Conservation (phyloP, 2,329 filamentous ascomycete genomes). For the Clarireedia monteithiana region DNA sequence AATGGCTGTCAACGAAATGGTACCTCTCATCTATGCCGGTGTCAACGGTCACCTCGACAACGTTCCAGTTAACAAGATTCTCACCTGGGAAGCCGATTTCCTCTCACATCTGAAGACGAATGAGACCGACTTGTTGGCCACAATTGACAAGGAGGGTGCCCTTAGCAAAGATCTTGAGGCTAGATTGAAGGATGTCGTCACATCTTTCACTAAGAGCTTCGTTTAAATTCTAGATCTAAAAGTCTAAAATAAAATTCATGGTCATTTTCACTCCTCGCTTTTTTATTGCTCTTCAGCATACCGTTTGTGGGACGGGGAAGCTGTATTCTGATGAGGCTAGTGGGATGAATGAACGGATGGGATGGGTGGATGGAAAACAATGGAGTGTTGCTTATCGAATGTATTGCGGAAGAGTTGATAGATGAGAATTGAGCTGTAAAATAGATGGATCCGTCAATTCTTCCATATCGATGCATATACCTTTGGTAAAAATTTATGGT, state of each 20-base stretch:
- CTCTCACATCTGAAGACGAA: conserved; percentile 85
- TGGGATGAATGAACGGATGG: conserved; percentile 13
- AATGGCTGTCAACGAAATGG: conserved; percentile 99
- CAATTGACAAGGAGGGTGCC: conserved; percentile 91
- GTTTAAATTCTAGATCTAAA: conserved; percentile 27
- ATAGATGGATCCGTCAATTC: conserved; percentile 27
- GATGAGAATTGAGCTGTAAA: conserved; percentile 28
- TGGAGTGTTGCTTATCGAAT: no score
- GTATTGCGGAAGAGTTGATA: conserved; percentile 20
- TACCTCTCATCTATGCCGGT: conserved; percentile 98
- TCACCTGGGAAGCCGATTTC: conserved; percentile 92
- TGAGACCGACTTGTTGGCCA: conserved; percentile 73
- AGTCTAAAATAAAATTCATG: conserved; percentile 10
- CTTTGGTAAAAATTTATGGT: not conserved
- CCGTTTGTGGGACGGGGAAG: conserved; percentile 12
- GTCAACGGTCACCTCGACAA: conserved; percentile 91
- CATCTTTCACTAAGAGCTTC: conserved; percentile 92
- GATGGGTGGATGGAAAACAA: not conserved
- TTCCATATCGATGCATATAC: conserved; percentile 14
- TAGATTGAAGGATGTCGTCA: conserved; percentile 70
- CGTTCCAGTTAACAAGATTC: conserved; percentile 85
- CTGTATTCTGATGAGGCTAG: conserved; percentile 17
- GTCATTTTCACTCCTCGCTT: conserved; percentile 16
- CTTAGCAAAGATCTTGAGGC: conserved; percentile 90
- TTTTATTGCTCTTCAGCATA: conserved; percentile 26